Conservation (phyloP, 2,329 filamentous ascomycete genomes). For the Sclerotinia glacialis region DNA sequence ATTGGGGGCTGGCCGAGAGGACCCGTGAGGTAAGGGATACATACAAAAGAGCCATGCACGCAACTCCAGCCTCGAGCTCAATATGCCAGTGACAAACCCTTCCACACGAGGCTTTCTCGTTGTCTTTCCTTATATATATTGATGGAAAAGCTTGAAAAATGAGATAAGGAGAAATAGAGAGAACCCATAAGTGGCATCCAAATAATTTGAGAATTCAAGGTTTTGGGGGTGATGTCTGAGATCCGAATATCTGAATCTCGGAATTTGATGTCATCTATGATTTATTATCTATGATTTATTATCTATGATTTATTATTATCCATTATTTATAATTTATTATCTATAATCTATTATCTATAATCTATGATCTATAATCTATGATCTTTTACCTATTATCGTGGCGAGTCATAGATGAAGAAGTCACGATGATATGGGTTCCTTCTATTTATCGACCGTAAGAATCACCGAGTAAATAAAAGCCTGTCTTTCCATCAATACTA, state of each 20-base stretch:
- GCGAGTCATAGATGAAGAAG: neutral
- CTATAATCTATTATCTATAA: neutral
- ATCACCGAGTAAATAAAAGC: neutral
- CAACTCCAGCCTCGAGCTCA: constrained; percentile 9
- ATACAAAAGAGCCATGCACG: neutral
- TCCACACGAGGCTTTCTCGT: neutral
- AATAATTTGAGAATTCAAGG: neutral
- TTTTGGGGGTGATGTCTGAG: neutral
- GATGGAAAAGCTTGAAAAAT: neutral
- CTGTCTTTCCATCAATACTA: neutral
- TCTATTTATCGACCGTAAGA: neutral
- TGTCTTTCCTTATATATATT: constrained; percentile 4
- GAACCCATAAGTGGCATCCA: neutral
- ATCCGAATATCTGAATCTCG: neutral
- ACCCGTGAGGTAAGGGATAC: constrained; percentile 3
- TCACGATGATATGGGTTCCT: constrained; percentile 1
- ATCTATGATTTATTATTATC: too few species aligned
- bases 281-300: neutral
- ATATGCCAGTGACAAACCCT: neutral
- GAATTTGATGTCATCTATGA: neutral
- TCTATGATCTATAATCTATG: neutral
- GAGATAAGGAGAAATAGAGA: neutral
- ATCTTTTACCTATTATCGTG: neutral
- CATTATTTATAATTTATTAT: too few species aligned
- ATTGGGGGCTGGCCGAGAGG: constrained; percentile 1